Evolutionary conservation across 2,329 filamentous ascomycete species (phyloP).

Genomic region (Rhinocladiella similis): DNA sequence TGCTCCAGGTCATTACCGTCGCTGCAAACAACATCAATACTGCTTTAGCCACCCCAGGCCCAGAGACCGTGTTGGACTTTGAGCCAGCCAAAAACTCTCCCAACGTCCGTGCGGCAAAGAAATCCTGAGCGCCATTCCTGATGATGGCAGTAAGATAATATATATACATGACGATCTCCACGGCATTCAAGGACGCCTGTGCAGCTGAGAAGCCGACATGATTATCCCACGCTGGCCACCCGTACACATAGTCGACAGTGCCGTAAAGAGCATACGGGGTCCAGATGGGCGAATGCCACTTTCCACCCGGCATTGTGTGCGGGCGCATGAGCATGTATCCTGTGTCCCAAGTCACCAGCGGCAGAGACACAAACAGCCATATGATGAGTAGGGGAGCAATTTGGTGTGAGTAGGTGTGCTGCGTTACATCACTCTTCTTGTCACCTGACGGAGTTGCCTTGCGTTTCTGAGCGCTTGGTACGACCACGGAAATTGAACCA

Average conservation of each 20-base stretch:
- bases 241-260: conserved; percentile 77
- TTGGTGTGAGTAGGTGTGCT: conserved; percentile 56
- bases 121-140: conserved; percentile 3
- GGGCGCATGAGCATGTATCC: conserved; percentile 78
- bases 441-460: conserved; percentile 28
- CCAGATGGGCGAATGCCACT: conserved; percentile 71
- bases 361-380: conserved; percentile 75
- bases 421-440: conserved; percentile 14
- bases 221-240: conserved; percentile 68
- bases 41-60: conserved; percentile 51
- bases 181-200: conserved; percentile 67
- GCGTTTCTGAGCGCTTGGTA: conserved; percentile 13
- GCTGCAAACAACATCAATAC: conserved; percentile 60
- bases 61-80: conserved; percentile 27
- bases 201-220: conserved; percentile 75
- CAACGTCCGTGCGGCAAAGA: conserved; percentile 37
- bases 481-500: conserved; percentile 3
- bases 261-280: conserved; percentile 79
- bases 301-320: conserved; percentile 76
- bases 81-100: conserved; percentile 30
- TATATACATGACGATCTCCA: conserved; percentile 67
- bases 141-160: conserved; percentile 53
- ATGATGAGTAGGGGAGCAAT: conserved; percentile 60
- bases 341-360: conserved; percentile 79
- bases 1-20: conserved; percentile 65